A percentile compares a stretch with the other conserved stretches of the same genome.
phyloP scores from a whole-genome alignment of 257 asterid species.

The Capsicum chinense region DNA sequence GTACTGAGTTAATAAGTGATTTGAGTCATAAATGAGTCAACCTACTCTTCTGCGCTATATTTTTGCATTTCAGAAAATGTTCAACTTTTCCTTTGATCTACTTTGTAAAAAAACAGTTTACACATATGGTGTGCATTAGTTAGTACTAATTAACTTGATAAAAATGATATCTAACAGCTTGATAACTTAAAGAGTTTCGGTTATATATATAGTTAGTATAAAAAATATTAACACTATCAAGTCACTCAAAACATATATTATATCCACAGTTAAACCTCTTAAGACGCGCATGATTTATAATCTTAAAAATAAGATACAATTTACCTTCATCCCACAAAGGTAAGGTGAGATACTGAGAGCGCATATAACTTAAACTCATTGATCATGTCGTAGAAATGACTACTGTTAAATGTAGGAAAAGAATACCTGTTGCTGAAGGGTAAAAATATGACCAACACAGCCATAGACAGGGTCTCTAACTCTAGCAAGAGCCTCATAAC shows the following conservation, averaged over 20 bases:
- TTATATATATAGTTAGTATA: too few relatives aligned
- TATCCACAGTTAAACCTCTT: too few relatives aligned
- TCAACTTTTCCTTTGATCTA: not conserved
- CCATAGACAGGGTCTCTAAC: slow-evolving; percentile 54
- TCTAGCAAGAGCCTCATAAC: slow-evolving; percentile 51
- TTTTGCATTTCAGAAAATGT: not conserved
- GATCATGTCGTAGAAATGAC: not conserved
- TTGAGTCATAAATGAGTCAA: not conserved
- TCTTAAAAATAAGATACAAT: too few relatives aligned
- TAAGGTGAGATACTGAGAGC: too few relatives aligned
- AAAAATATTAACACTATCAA: too few relatives aligned
- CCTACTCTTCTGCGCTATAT: not conserved
- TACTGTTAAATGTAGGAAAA: not conserved
- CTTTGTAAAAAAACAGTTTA: not conserved
- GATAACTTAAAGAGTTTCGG: too few relatives aligned
- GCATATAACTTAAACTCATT: not conserved
- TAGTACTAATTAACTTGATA: not conserved
- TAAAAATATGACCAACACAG: slow-evolving; percentile 44
- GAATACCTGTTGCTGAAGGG: slow-evolving; percentile 47
- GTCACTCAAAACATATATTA: too few relatives aligned
- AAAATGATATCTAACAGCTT: not conserved
- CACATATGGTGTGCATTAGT: not conserved
- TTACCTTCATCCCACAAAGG: too few relatives aligned
- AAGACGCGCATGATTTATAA: too few relatives aligned
- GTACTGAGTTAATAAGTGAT: not conserved